A percentile compares a stretch with the other conserved stretches of the same genome.
These are phyloP conservation scores for Amanita phalloides DNA, from an alignment of 768 basidiomycete genomes.

Conservation along the genomic window DNA sequence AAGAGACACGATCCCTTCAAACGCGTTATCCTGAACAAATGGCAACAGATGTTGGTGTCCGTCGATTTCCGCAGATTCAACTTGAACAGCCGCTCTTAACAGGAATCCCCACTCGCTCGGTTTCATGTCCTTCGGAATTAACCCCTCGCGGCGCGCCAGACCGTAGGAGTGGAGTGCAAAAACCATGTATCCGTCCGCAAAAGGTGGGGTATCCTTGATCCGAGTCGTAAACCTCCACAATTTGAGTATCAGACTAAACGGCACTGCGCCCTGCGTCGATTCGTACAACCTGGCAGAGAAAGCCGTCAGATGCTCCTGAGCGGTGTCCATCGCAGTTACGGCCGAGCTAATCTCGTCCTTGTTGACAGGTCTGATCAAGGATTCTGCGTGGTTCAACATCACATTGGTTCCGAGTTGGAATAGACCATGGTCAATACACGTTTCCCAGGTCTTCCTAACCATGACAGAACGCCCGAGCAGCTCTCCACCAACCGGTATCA, in stretches of 20 bases:
- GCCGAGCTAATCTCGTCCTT: neutral
- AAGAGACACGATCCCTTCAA: constrained; percentile 30
- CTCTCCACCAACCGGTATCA: neutral
- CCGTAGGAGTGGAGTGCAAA: constrained; percentile 36
- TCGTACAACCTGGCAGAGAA: neutral
- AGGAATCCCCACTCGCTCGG: constrained; percentile 36
- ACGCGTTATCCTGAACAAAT: constrained; percentile 18
- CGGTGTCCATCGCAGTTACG: neutral
- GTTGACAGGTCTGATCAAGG: neutral
- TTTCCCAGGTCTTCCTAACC: neutral
- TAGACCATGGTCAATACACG: neutral
- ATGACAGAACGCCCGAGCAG: neutral
- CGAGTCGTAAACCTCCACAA: constrained; percentile 22
- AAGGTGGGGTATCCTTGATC: constrained; percentile 20
- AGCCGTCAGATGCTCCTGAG: neutral
- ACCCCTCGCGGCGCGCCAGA: constrained; percentile 18
- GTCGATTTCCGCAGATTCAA: constrained; percentile 20
- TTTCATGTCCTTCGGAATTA: constrained; percentile 19
- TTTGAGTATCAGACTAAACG: constrained; percentile 19
- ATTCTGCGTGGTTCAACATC: neutral
- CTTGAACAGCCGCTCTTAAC: constrained; percentile 27
- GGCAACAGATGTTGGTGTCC: constrained; percentile 11
- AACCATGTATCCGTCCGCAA: constrained; percentile 20
- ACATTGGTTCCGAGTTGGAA: neutral
- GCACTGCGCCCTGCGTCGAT: constrained; percentile 4